phyloP scores from a whole-genome alignment of 2,329 filamentous ascomycete species.

The Plectosphaerella cucumerina region DNA sequence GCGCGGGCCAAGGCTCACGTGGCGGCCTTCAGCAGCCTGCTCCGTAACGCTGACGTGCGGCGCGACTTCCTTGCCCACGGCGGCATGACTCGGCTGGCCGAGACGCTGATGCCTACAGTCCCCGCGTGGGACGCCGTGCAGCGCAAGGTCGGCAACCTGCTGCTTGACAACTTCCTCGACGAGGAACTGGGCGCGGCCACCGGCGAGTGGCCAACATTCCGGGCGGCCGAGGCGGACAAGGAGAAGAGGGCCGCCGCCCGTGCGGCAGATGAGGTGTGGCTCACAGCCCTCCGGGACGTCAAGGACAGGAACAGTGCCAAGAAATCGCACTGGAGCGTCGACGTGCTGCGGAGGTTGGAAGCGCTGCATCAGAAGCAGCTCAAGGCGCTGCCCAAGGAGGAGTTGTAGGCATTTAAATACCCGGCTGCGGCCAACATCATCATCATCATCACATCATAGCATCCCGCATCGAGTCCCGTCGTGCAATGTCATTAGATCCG shows the following conservation, averaged over 20 bases:
- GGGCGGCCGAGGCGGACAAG: conserved; percentile 7
- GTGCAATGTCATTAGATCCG: background rate
- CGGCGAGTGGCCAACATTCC: conserved; percentile 48
- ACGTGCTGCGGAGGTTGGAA: conserved; percentile 8
- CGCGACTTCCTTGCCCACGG: conserved; percentile 48
- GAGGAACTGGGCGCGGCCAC: conserved; percentile 55
- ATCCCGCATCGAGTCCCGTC: background rate
- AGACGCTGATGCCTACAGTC: conserved; percentile 44
- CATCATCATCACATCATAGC: too few relatives aligned
- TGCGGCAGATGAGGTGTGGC: conserved; percentile 10
- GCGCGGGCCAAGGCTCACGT: conserved; percentile 34
- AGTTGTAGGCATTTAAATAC: conserved; percentile 13
- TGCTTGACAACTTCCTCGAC: conserved; percentile 65
- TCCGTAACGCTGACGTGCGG: conserved; percentile 50
- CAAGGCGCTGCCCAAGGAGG: conserved; percentile 15
- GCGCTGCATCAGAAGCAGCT: conserved; percentile 10
- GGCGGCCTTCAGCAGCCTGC: conserved; percentile 49
- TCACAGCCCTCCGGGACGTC: conserved; percentile 7
- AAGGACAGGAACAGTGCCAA: conserved; percentile 8
- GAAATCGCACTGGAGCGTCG: conserved; percentile 11
- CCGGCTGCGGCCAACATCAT: background rate
- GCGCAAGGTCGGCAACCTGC: conserved; percentile 52
- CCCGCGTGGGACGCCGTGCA: conserved; percentile 45
- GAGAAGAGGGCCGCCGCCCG: conserved; percentile 9
- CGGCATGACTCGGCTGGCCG: conserved; percentile 52